Evolutionary conservation across 2,329 filamentous ascomycete species (phyloP), one percentile per base, ranked within the genome.

Genomic region (Diaporthe citriasiana): DNA sequence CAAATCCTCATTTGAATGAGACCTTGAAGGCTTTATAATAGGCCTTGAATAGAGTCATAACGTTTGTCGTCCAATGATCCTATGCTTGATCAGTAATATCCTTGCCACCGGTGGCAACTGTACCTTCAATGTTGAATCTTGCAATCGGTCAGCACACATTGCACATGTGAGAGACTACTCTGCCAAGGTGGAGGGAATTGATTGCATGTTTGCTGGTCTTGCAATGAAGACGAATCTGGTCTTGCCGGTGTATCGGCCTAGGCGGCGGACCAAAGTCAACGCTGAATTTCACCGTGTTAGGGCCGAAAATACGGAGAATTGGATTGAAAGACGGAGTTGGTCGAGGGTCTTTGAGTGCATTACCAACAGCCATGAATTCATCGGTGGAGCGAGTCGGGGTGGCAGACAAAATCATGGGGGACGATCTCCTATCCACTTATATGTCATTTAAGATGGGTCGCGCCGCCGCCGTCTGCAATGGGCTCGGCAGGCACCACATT

Each of bases 311-410:
- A 33, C 59, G 40, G 40, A 65, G 19, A 9, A 47, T 30, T n/a
- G 40, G 25, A 30, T 17, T n/a, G 19, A 27, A 45, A 42, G 59
- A 47, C 27, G 40, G 19, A 33, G 9, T 7, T 40, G 40, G 27
- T 47, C 22, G 27, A 47, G 25, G 25, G 40, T n/a, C 25, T n/a
- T 17, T 15, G 59, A 65, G 38, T 22, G 27, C 40, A 47, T 33
- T 30, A 65, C 59, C 40, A 65, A 47, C 27, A 47, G 59, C 40
- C 40, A 65, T 65, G 40, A 65, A 65, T 65, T 65, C 59, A 65
- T 65, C 59, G 59, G 59, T 65, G 59, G 59, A 40, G 40, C n/a
- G 7, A 50, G 17, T 3, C 17, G 17, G 22, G 22, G 45, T n/a
- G 59, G 17, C 25, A 22, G 40, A 9, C 17, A 65, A 25, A 65